Evolutionary conservation across 768 basidiomycete genomes (phyloP).

Genomic region (Gymnopilus dilepis): DNA sequence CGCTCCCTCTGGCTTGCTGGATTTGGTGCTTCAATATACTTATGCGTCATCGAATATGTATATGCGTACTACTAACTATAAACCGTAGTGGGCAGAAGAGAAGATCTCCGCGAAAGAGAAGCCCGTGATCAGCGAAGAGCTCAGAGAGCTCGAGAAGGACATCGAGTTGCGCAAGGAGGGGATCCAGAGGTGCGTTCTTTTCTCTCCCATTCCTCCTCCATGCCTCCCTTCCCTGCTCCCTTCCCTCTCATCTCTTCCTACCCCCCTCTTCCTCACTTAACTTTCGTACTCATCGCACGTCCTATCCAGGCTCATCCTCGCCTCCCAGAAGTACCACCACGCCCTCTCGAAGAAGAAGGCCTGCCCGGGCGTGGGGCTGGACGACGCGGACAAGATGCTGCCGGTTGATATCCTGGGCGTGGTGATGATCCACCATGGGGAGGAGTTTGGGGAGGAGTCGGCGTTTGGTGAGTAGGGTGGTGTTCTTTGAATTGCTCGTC

Average conservation of each 20-base stretch:
- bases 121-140: slow-evolving; percentile 77
- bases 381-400: slow-evolving; percentile 72
- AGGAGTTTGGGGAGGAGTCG: slow-evolving; percentile 80
- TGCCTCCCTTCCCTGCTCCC: no score
- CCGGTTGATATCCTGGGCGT: slow-evolving; percentile 81
- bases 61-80: no score
- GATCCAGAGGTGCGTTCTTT: slow-evolving; percentile 62
- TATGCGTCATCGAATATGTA: no score
- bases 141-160: slow-evolving; percentile 81
- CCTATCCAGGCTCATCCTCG: slow-evolving; percentile 62
- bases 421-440: slow-evolving; percentile 87
- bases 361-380: slow-evolving; percentile 61
- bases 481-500: no score
- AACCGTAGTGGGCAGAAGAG: slow-evolving; percentile 91
- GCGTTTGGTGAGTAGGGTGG: slow-evolving; percentile 69
- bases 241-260: neutral
- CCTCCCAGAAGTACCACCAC: slow-evolving; percentile 74
- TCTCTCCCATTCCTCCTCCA: neutral
- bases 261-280: neutral
- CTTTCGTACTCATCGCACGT: neutral
- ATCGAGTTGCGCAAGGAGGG: slow-evolving; percentile 82
- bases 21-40: no score
- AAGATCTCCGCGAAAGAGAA: slow-evolving; percentile 86
- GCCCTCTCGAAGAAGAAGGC: slow-evolving; percentile 79
- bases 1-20: slow-evolving; percentile 5